Conservation (phyloP, 768 basidiomycete species). For the Agaricus subrufescens region DNA sequence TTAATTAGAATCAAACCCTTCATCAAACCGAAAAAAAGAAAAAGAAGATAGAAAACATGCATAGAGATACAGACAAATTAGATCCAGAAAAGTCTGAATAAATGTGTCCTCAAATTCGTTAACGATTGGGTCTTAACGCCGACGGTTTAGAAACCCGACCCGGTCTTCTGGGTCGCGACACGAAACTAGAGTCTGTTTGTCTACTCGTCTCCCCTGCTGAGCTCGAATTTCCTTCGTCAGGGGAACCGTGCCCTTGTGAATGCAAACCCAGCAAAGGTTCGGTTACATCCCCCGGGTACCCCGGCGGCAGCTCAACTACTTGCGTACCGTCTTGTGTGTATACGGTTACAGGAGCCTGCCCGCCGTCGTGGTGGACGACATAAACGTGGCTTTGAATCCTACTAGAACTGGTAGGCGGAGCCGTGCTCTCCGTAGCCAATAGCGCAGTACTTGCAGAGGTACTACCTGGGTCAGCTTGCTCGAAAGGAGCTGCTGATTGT, state of each 20-base stretch:
- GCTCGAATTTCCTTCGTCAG: slow-evolving; percentile 12
- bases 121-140: not conserved
- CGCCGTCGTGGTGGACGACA: slow-evolving; percentile 60
- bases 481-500: not conserved
- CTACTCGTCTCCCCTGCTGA: slow-evolving; percentile 8
- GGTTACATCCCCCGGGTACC: slow-evolving; percentile 29
- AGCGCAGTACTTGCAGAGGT: slow-evolving; percentile 8
- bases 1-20: too few relatives aligned
- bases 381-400: slow-evolving; percentile 34
- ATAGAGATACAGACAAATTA: too few relatives aligned
- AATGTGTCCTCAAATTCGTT: not conserved
- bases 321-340: slow-evolving; percentile 50
- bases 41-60: too few relatives aligned
- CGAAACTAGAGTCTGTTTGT: slow-evolving; percentile 8
- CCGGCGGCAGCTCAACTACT: slow-evolving; percentile 57
- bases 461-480: slow-evolving; percentile 10
- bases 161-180: slow-evolving; percentile 22
- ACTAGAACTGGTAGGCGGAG: slow-evolving; percentile 5
- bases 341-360: slow-evolving; percentile 52
- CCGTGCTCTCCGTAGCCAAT: slow-evolving; percentile 8
- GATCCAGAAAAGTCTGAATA: not conserved
- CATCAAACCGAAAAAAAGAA: too few relatives aligned
- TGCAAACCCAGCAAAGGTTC: not conserved
- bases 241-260: slow-evolving; percentile 11
- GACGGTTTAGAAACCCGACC: slow-evolving; percentile 16